Base-by-base conservation (phyloP, 1,139 yeast genomes). In the Yamadazyma trypodendri region DNA sequence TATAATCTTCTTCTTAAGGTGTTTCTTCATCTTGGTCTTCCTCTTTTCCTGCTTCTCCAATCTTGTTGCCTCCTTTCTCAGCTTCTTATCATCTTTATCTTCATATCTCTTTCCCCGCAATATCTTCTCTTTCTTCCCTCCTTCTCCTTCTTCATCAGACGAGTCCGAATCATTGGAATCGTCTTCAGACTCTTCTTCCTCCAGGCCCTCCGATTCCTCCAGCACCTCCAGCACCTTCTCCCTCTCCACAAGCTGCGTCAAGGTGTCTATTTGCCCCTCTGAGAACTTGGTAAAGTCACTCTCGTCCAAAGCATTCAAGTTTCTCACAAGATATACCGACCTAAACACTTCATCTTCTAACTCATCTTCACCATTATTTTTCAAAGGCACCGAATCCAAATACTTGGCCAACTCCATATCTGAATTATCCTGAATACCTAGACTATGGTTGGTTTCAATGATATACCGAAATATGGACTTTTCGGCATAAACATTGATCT, bases 1-100 rank as follows among this genome's bases (percentile, higher is more conserved):
- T 6, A 83, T 71, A 31, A 84, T 63, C 57, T 83, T 84, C 75
- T 92, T 92, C 67, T 92, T 92, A 28, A 88, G 63, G 60, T 86
- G 88, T 61, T 94, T 94, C 61, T 92, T 92, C 82, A 92, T 84
- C 60, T 94, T 94, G 4, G 81, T 81, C 56, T 88, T 83, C 42
- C 98, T 75, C 65, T 86, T 89, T 51, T 90, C 97, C 52, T 84
- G 84, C 45, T 88, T 86, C 12, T 81, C 88, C 28, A 81, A 84
- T 57, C 88, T 92, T 15, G 88, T 83, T 17, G 83, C 84, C 52
- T 83, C 84, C 61, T 94, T 94, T 39, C 97, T 75, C 34, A 79
- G 82, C 55, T 84, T 87, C 60, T 90, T 92, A 0, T 71, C 81
- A 17, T 88, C 96, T 55, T 89, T 84, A 54, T 90, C 95, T 52